Percentiles rank a stretch among this genome's conserved stretches.
These are phyloP conservation scores for Torrubiella hemipterigena DNA, from an alignment of 2,329 filamentous ascomycete species.

Conservation along the genomic window DNA sequence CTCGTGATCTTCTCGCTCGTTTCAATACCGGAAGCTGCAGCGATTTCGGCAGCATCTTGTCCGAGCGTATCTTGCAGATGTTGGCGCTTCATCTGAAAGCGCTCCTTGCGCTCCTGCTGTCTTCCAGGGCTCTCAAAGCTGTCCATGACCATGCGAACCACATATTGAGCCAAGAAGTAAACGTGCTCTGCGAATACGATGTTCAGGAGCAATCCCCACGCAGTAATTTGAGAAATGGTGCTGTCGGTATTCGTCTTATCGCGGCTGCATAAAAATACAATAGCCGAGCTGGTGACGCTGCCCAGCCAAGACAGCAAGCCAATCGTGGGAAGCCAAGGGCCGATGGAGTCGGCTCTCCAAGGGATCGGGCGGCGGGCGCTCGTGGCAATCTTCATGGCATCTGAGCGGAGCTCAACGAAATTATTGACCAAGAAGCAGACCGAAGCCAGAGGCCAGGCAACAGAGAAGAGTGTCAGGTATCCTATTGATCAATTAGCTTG, in stretches of 20 bases:
- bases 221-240: conserved; percentile 57
- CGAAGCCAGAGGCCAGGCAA: conserved; percentile 88
- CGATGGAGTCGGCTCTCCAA: conserved; percentile 84
- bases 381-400: conserved; percentile 87
- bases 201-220: conserved; percentile 68
- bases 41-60: conserved; percentile 37
- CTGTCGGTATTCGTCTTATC: conserved; percentile 53
- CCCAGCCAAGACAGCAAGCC: conserved; percentile 91
- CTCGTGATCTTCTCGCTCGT: conserved; percentile 53
- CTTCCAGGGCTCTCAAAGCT: conserved; percentile 79
- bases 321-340: conserved; percentile 78
- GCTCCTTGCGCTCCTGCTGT: conserved; percentile 72
- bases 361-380: conserved; percentile 84
- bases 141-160: conserved; percentile 58
- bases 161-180: conserved; percentile 67
- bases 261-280: conserved; percentile 80
- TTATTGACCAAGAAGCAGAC: conserved; percentile 88
- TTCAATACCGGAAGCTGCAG: conserved; percentile 32
- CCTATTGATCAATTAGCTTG: conserved; percentile 32
- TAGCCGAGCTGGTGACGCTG: conserved; percentile 72
- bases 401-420: conserved; percentile 87
- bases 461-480: conserved; percentile 82
- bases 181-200: conserved; percentile 83
- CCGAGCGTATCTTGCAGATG: conserved; percentile 64
- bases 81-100: conserved; percentile 68